Evolutionary conservation across 2,329 filamentous ascomycete genomes (phyloP), one percentile per base, ranked within the genome.

Genomic region (Fusarium succisae): DNA sequence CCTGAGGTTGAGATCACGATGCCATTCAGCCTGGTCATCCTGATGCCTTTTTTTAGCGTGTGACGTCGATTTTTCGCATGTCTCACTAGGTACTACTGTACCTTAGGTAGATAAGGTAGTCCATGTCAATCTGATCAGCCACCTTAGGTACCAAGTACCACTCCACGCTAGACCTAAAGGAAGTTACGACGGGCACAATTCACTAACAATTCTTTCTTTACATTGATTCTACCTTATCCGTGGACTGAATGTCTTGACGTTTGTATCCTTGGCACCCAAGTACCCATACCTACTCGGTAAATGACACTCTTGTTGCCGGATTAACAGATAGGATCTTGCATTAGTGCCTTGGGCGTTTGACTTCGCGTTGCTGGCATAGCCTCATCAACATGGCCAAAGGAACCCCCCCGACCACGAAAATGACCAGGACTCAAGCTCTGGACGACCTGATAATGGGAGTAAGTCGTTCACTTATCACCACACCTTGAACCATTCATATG

Each of bases 361-460:
- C 24, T 47, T 30, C 35, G 20, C 28, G 26, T 47, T 32, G 30
- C 50, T 22, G 17, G 20, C 28, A 17, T 24, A 28, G 18, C 17
- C 44, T 24, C 17, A 44, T 47, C 41, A 59, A 55, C 17, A 79
- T 77, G 73, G 64, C 62, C n/a, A 72, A 70, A 50, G 59, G 66
- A 43, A 70, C 63, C 28, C 35, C 57, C 22, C 28, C 48, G 44
- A 54, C 75, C 41, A 51, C 48, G 37, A 62, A 66, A 69, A 45
- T 67, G 44, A 50, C 76, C 66, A 80, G 75, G 70, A 78, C 78
- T 17, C 77, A 79, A 65, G 72, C 76, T 28, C 66, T 82, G 26
- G 89, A 91, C 81, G 86, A 89, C 63, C 81, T 86, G 32, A 87
- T 90, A 56, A 90, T 90, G 84, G 86, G 86, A 74, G 88, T 89